Conservation (phyloP, 441 rosid species). For the Breynia disticha region DNA sequence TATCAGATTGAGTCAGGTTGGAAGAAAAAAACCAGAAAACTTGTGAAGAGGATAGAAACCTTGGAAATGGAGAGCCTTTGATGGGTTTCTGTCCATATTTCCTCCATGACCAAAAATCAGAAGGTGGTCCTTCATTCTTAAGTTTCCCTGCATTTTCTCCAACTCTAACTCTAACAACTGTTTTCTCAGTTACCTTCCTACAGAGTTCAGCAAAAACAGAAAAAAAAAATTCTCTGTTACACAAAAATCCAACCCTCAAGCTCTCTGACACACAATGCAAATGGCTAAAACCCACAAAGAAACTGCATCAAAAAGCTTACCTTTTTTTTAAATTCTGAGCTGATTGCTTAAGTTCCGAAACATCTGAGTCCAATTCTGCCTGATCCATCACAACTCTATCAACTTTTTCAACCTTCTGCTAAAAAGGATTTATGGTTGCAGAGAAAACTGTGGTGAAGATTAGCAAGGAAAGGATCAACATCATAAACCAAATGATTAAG, state of each 20-base stretch:
- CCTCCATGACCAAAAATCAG: slow-evolving; percentile 96
- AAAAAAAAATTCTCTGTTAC: slow-evolving; percentile 2
- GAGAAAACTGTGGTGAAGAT: slow-evolving; percentile 1
- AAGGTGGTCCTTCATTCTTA: slow-evolving; percentile 54
- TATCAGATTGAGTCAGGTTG: background rate
- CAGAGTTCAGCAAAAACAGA: slow-evolving; percentile 1
- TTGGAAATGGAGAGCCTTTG: slow-evolving; percentile 87
- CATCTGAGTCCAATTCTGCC: slow-evolving; percentile 23
- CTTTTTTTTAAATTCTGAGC: slow-evolving; percentile 43
- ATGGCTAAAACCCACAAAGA: background rate
- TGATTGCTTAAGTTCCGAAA: slow-evolving; percentile 21
- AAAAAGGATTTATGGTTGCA: background rate
- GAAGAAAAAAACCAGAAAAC: background rate
- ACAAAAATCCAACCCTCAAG: background rate
- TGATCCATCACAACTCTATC: slow-evolving; percentile 24
- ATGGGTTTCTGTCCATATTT: slow-evolving; percentile 97
- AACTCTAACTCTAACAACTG: slow-evolving; percentile 39
- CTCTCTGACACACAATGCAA: background rate
- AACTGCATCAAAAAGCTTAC: slow-evolving; percentile 12
- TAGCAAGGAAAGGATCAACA: slow-evolving; percentile 14
- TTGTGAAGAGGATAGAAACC: slow-evolving; percentile 24
- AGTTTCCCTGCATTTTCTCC: slow-evolving; percentile 38
- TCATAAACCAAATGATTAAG: slow-evolving; percentile 17
- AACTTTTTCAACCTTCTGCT: background rate
- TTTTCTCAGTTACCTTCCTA: slow-evolving; percentile 53